A percentile compares a stretch with the other conserved stretches of the same genome.
Conservation (phyloP, 2,329 filamentous ascomycete genomes). For the Colletotrichum noveboracense region DNA sequence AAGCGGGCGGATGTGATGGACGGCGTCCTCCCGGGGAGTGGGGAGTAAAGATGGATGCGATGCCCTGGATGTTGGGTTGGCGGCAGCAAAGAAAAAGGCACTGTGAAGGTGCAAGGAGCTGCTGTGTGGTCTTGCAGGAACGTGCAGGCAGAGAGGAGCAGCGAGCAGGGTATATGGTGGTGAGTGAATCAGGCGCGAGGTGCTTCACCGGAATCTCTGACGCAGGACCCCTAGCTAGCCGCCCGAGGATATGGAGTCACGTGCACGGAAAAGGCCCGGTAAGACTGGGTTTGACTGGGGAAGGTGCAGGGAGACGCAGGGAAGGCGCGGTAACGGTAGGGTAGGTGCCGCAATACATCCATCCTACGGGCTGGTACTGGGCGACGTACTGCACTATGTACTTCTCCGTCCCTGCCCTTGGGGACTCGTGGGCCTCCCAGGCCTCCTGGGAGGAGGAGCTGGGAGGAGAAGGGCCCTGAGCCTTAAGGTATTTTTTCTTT, state of each 20-base stretch:
- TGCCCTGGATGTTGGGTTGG: background rate
- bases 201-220: slow-evolving; percentile 13
- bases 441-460: background rate
- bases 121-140: background rate
- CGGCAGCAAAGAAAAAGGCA: background rate
- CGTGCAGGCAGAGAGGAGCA: background rate
- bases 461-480: background rate
- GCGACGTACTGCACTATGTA: background rate
- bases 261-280: slow-evolving; percentile 6
- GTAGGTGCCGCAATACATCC: background rate
- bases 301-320: background rate
- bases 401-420: background rate
- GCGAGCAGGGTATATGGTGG: background rate
- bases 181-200: slow-evolving; percentile 8
- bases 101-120: background rate
- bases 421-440: background rate
- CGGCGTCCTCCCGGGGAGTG: background rate
- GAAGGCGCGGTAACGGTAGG: background rate
- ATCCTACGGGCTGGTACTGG: background rate
- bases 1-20: background rate
- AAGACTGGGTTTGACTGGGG: background rate
- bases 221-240: background rate
- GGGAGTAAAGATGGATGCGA: background rate
- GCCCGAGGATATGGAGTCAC: background rate
- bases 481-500: background rate